phyloP scores from a whole-genome alignment of 805 yeast species.

The Lachancea dasiensis region DNA sequence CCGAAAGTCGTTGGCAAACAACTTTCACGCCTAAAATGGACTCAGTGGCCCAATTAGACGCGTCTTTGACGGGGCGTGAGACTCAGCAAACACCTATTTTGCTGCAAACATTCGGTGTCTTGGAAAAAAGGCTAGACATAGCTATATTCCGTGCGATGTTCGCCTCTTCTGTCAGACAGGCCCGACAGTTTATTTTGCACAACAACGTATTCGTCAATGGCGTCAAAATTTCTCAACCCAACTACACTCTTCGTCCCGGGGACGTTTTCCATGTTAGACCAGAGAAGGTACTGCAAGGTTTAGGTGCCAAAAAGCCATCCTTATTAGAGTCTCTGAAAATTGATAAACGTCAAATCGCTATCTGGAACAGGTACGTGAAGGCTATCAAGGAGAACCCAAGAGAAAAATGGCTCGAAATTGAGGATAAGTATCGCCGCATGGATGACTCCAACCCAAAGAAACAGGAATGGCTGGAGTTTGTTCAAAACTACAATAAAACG shows the following conservation, averaged over 20 bases:
- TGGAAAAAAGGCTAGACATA: constrained; percentile 84
- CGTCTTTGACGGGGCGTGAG: constrained; percentile 56
- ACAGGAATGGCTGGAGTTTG: constrained; percentile 19
- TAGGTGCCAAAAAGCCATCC: constrained; percentile 82
- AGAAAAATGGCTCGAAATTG: constrained; percentile 23
- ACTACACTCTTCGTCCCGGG: constrained; percentile 72
- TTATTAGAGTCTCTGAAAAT: constrained; percentile 58
- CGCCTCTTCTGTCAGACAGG: constrained; percentile 90
- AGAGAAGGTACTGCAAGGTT: constrained; percentile 73
- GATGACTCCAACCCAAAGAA: constrained; percentile 25
- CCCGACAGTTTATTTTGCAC: constrained; percentile 76
- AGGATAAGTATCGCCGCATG: constrained; percentile 20
- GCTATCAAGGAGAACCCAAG: constrained; percentile 45
- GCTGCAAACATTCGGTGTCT: constrained; percentile 79
- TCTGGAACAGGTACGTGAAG: constrained; percentile 70
- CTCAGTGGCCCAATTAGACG: constrained; percentile 85
- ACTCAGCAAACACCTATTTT: constrained; percentile 70
- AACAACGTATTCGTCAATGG: constrained; percentile 88
- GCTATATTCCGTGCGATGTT: constrained; percentile 90
- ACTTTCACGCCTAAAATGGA: constrained; percentile 62
- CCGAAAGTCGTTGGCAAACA: constrained; percentile 75
- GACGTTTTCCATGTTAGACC: constrained; percentile 85
- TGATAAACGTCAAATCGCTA: constrained; percentile 64
- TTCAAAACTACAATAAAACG: constrained; percentile 22
- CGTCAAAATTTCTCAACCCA: constrained; percentile 66